Conservation (phyloP, 805 yeast genomes). For the Martiniozyma abietophila region DNA sequence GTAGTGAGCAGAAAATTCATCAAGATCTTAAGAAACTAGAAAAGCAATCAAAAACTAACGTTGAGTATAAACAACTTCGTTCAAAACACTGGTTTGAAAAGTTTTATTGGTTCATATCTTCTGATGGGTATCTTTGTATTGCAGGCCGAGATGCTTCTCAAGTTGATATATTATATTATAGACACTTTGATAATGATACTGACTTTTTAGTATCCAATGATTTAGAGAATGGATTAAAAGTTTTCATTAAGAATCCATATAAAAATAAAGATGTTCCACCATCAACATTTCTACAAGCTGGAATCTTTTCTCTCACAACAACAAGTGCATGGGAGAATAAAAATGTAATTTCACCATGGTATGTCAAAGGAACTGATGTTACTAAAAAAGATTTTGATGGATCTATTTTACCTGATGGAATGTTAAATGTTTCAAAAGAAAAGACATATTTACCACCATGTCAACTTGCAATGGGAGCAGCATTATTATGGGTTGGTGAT, state of each 20-base stretch:
- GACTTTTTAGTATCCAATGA: conserved; percentile 73
- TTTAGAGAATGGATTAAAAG: conserved; percentile 62
- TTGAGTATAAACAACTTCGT: conserved; percentile 48
- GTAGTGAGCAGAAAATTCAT: conserved; percentile 69
- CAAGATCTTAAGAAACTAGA: conserved; percentile 61
- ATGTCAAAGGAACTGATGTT: conserved; percentile 58
- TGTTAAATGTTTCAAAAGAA: conserved; percentile 43
- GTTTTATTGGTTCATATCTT: conserved; percentile 87
- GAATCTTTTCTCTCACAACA: conserved; percentile 69
- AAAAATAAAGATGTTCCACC: conserved; percentile 72
- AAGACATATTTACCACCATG: conserved; percentile 62
- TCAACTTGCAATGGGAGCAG: conserved; percentile 88
- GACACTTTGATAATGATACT: conserved; percentile 58
- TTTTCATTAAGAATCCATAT: conserved; percentile 72
- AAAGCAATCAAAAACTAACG: conserved; percentile 42
- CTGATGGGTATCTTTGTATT: conserved; percentile 77
- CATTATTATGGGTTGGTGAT: conserved; percentile 64
- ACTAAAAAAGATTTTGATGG: conserved; percentile 60
- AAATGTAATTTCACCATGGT: conserved; percentile 77
- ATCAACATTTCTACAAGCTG: conserved; percentile 81
- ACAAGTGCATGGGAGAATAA: conserved; percentile 89
- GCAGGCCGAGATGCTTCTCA: conserved; percentile 82
- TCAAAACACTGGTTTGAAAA: conserved; percentile 88
- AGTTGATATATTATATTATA: conserved; percentile 67
- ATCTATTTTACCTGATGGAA: conserved; percentile 50